Conservation (phyloP, 2,329 filamentous ascomycete genomes). For the Fusarium chuoi region DNA sequence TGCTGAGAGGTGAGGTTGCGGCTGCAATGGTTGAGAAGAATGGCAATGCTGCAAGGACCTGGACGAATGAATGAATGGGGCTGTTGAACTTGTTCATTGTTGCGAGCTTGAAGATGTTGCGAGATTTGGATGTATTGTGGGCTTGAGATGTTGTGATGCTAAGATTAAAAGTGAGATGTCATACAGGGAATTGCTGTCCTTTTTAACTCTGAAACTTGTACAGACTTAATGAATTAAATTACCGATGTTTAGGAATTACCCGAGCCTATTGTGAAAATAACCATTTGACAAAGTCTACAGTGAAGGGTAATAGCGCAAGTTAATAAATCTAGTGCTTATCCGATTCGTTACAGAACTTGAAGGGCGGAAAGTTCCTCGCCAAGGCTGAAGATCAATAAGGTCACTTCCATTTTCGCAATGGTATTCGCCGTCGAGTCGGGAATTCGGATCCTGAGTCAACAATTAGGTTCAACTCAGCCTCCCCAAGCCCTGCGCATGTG, state of each 20-base stretch:
- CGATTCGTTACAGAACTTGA: background rate
- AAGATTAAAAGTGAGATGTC: fast-evolving
- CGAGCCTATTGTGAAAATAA: no score
- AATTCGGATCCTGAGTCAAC: background rate
- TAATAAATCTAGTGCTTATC: background rate
- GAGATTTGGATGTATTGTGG: background rate
- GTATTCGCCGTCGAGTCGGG: background rate
- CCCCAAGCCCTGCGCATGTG: background rate
- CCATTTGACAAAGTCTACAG: background rate
- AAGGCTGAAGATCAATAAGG: background rate
- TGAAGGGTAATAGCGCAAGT: background rate
- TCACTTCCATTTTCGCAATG: background rate
- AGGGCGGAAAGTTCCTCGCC: background rate
- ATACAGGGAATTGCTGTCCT: background rate
- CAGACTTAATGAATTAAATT: background rate
- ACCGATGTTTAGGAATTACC: background rate
- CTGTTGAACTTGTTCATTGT: background rate
- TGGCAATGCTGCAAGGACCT: background rate
- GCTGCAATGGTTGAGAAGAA: background rate
- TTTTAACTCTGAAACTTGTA: background rate
- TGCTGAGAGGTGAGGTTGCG: background rate
- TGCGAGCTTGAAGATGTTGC: background rate
- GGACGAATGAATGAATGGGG: background rate
- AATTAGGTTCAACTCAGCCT: background rate
- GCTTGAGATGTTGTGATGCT: background rate